Percentiles rank a stretch among this genome's conserved stretches.
Evolutionary conservation across 2,329 filamentous ascomycete species (phyloP).

Genomic region (Parafenestella ontariensis): DNA sequence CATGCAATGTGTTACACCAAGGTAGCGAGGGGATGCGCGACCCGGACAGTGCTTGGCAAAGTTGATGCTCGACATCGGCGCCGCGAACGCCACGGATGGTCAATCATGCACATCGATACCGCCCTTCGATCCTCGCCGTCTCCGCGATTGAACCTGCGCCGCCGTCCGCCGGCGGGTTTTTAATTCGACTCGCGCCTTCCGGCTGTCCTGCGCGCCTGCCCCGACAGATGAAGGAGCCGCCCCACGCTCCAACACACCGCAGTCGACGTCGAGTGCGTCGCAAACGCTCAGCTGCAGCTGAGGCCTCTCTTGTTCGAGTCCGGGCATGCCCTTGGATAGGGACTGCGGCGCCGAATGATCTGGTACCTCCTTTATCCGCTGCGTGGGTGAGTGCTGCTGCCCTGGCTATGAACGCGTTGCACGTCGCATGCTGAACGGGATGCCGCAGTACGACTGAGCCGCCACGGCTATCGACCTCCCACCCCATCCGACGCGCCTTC

Average conservation of each 20-base stretch:
- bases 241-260: constrained; percentile 27
- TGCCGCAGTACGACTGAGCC: constrained; percentile 72
- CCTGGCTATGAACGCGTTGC: constrained; percentile 1
- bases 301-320: constrained; percentile 9
- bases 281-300: constrained; percentile 32
- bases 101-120: constrained; percentile 30
- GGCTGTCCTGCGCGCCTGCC: constrained; percentile 13
- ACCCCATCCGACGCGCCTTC: constrained; percentile 71
- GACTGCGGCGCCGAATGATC: constrained; percentile 61
- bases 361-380: constrained; percentile 81
- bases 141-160: constrained; percentile 23
- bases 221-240: constrained; percentile 36
- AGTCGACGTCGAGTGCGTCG: constrained; percentile 33
- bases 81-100: constrained; percentile 33
- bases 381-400: constrained; percentile 68
- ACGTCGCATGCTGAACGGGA: constrained; percentile 19
- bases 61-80: constrained; percentile 20
- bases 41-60: constrained; percentile 21
- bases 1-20: constrained; percentile 16
- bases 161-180: constrained; percentile 14
- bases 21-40: constrained; percentile 11
- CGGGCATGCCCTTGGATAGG: constrained; percentile 34
- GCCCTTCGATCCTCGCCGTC: constrained; percentile 20
- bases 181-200: constrained; percentile 1
- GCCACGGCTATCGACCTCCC: constrained; percentile 67